phyloP scores from a whole-genome alignment of 176 grass and related monocot genomes.

The Leersia perrieri region DNA sequence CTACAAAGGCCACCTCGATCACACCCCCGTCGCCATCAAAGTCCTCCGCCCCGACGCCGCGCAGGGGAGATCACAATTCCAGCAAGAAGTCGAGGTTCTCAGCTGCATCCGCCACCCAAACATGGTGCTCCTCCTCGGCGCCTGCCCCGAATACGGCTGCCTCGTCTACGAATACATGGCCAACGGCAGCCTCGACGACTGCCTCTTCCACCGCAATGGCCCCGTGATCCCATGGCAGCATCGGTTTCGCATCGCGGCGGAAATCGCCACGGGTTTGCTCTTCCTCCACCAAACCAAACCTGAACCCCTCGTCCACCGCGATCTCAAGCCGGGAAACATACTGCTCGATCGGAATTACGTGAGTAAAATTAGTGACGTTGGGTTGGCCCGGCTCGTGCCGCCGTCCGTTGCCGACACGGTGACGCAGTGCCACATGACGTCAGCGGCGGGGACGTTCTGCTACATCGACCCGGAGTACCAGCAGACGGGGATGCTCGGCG shows the following conservation, averaged over 20 bases:
- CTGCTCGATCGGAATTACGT: slow-evolving; percentile 89
- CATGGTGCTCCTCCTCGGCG: slow-evolving; percentile 94
- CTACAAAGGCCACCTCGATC: slow-evolving; percentile 77
- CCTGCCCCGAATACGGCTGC: slow-evolving; percentile 90
- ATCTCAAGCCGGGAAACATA: slow-evolving; percentile 91
- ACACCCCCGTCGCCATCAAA: slow-evolving; percentile 88
- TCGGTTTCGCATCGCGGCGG: slow-evolving; percentile 78
- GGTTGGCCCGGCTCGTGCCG: slow-evolving; percentile 79
- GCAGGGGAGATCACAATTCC: slow-evolving; percentile 85
- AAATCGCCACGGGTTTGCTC: slow-evolving; percentile 82
- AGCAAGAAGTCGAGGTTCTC: slow-evolving; percentile 92
- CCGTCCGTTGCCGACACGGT: slow-evolving; percentile 66
- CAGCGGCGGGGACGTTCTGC: slow-evolving; percentile 84
- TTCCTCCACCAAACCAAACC: slow-evolving; percentile 92
- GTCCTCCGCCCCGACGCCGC: slow-evolving; percentile 82
- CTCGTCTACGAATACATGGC: slow-evolving; percentile 97
- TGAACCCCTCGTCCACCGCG: slow-evolving; percentile 86
- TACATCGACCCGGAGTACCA: slow-evolving; percentile 99
- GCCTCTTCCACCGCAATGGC: slow-evolving; percentile 58
- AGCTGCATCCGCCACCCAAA: slow-evolving; percentile 93
- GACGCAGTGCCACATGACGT: slow-evolving; percentile 90
- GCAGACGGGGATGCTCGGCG: slow-evolving; percentile 85
- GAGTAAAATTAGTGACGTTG: slow-evolving; percentile 95
- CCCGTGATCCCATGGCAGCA: slow-evolving; percentile 71
- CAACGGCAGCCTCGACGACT: slow-evolving; percentile 82